Conservation (phyloP, 2,329 filamentous ascomycete species). For the Pseudogymnoascus sp. region DNA sequence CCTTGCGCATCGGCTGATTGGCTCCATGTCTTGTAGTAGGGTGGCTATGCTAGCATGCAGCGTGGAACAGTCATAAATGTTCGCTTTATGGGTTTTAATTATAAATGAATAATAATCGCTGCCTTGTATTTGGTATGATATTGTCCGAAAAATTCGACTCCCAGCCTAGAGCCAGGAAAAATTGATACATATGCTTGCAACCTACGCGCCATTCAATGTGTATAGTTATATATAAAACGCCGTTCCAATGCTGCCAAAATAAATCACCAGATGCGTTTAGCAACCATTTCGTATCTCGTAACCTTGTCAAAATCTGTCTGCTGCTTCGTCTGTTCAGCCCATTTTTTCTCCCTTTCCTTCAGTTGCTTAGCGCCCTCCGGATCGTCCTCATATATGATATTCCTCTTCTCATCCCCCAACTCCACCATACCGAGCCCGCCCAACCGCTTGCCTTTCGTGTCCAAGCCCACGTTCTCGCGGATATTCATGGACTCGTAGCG, state of each 20-base stretch:
- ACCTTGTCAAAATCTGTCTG: constrained; percentile 59
- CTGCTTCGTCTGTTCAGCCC: constrained; percentile 50
- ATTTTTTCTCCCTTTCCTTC: constrained; percentile 56
- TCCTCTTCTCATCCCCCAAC: constrained; percentile 76
- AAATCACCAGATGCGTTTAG: constrained; percentile 84
- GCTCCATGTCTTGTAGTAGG: not conserved
- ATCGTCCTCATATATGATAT: constrained; percentile 84
- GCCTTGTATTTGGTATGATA: not conserved
- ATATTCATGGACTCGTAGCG: constrained; percentile 77
- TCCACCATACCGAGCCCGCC: constrained; percentile 83
- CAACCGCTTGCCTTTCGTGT: constrained; percentile 65
- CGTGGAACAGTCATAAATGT: not conserved
- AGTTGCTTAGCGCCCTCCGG: constrained; percentile 58
- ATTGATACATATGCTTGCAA: not conserved
- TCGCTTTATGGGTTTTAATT: not conserved
- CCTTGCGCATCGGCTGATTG: not conserved
- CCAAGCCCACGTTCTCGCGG: constrained; percentile 49
- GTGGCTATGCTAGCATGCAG: not conserved
- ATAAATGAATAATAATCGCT: not conserved
- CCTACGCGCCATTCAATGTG: not conserved
- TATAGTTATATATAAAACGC: constrained; percentile 1
- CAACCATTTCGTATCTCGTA: constrained; percentile 86
- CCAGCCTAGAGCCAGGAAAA: not conserved
- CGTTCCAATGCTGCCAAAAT: constrained; percentile 1
- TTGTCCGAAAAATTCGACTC: not conserved